phyloP scores from a whole-genome alignment of 371 early-diverging fungal genomes.

The Circinella minor region DNA sequence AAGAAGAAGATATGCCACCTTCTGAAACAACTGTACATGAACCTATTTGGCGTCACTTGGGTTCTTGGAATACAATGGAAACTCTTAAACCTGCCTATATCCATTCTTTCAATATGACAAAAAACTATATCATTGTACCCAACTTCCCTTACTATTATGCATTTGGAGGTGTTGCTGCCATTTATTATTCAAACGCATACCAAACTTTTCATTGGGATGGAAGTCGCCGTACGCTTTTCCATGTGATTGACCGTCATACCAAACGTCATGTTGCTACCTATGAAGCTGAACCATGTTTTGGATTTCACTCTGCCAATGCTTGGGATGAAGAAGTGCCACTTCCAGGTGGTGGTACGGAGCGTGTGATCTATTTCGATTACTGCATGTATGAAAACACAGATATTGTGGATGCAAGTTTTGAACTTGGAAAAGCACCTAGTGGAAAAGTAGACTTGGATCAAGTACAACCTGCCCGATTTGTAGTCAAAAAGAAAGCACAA shows the following conservation, averaged over 20 bases:
- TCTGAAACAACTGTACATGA: constrained; percentile 34
- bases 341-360: constrained; percentile 42
- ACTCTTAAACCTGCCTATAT: constrained; percentile 58
- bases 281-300: constrained; percentile 63
- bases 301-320: constrained; percentile 67
- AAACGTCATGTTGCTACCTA: constrained; percentile 67
- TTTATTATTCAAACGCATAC: constrained; percentile 61
- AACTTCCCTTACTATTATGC: constrained; percentile 66
- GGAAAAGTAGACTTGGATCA: constrained; percentile 22
- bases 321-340: constrained; percentile 55
- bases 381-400: constrained; percentile 55
- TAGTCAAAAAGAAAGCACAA: constrained; percentile 41
- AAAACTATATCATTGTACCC: constrained; percentile 66
- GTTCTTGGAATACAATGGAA: constrained; percentile 47
- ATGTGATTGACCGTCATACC: constrained; percentile 59
- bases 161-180: constrained; percentile 58
- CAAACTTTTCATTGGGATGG: constrained; percentile 64
- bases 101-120: constrained; percentile 67
- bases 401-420: constrained; percentile 55
- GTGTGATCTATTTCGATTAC: constrained; percentile 49
- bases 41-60: constrained; percentile 52
- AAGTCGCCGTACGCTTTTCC: constrained; percentile 53
- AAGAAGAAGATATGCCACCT: constrained; percentile 24
- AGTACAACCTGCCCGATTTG: constrained; percentile 46
- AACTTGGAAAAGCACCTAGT: constrained; percentile 44